Evolutionary conservation across 129 eudicot species (phyloP), one percentile per base, ranked within the genome.

Genomic region (Kitagawia praeruptora): DNA sequence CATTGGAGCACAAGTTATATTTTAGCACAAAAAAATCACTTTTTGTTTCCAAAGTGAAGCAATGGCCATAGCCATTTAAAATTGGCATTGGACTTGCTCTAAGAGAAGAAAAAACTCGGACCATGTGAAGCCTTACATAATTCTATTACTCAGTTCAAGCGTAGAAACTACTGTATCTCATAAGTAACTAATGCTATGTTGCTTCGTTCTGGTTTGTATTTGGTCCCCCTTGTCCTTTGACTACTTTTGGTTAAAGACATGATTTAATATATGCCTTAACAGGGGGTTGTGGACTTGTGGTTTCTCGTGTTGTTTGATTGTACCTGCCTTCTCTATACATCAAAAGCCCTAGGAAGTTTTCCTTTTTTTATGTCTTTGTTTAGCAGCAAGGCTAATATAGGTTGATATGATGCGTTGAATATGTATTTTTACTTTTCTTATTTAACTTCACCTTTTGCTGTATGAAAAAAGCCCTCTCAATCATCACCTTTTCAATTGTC

Each of bases 401-500:
- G 1, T 56, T 18, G 28, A 56, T 56, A 19, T 56, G 9, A 56
- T 56, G 66, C 14, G 31, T 19, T 56, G 31, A 56, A 23, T 56
- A 56, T 56, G 2, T 48, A 23, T 23, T 23, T 23, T 28, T 74
- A 45, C 12, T n/a, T 10, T 4, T 2, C 77, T 44, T 74, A 48
- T 74, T 34, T 64, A 46, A 34, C 25, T 42, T 21, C 41, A 45
- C 4, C 1, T 41, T 81, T 74, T 77, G 78, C 21, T 27, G 28
- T 81, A 70, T 77, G 72, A 54, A 31, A 86, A 88, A 78, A 93
- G 93, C 92, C 93, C 4, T 83, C 97, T 28, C 88, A 87, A 64
- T 69, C 86, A 14, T 82, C 78, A 41, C 89, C 97, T 78, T 88
- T 88, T 81, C 96, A 89, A 77, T 70, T 87, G 0, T 77, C 83